Evolutionary conservation across 2,329 filamentous ascomycete genomes (phyloP).

Genomic region (Epichloe sp.): DNA sequence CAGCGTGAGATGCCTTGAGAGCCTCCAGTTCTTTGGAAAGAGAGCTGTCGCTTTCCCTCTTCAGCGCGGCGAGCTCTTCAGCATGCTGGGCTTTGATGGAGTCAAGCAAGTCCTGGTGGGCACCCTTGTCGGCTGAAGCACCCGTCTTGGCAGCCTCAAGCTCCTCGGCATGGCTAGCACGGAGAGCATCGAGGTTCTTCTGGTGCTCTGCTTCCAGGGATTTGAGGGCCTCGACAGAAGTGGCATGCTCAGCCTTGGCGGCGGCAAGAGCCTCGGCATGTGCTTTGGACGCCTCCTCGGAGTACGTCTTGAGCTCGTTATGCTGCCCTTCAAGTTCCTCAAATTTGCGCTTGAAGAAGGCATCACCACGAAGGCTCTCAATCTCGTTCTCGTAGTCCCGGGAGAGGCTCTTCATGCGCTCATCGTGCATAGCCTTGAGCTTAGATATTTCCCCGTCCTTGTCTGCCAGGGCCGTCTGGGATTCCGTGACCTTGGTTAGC

Average conservation of each 20-base stretch:
- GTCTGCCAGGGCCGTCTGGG: slow-evolving; percentile 30
- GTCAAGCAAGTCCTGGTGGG: slow-evolving; percentile 37
- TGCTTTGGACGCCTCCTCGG: slow-evolving; percentile 21
- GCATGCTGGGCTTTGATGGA: slow-evolving; percentile 42
- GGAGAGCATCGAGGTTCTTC: slow-evolving; percentile 40
- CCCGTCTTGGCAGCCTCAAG: slow-evolving; percentile 42
- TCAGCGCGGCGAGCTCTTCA: slow-evolving; percentile 32
- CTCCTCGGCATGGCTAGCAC: slow-evolving; percentile 44
- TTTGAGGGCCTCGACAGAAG: slow-evolving; percentile 33
- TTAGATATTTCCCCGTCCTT: slow-evolving; percentile 38
- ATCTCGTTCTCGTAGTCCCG: slow-evolving; percentile 53
- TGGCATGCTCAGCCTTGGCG: slow-evolving; percentile 29
- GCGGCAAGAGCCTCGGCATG: slow-evolving; percentile 30
- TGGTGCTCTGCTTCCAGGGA: slow-evolving; percentile 40
- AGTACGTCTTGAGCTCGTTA: slow-evolving; percentile 30
- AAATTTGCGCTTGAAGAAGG: slow-evolving; percentile 51
- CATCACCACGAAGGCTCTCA: slow-evolving; percentile 47
- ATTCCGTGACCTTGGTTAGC: slow-evolving; percentile 33
- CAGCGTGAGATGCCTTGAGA: slow-evolving; percentile 31
- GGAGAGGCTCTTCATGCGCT: slow-evolving; percentile 44
- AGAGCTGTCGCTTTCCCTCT: slow-evolving; percentile 26
- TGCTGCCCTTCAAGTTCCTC: slow-evolving; percentile 46
- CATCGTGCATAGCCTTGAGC: slow-evolving; percentile 42
- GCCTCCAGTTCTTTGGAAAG: slow-evolving; percentile 28
- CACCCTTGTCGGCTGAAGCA: slow-evolving; percentile 34